phyloP scores from a whole-genome alignment of 768 basidiomycete species.

The Mycena amicta region DNA sequence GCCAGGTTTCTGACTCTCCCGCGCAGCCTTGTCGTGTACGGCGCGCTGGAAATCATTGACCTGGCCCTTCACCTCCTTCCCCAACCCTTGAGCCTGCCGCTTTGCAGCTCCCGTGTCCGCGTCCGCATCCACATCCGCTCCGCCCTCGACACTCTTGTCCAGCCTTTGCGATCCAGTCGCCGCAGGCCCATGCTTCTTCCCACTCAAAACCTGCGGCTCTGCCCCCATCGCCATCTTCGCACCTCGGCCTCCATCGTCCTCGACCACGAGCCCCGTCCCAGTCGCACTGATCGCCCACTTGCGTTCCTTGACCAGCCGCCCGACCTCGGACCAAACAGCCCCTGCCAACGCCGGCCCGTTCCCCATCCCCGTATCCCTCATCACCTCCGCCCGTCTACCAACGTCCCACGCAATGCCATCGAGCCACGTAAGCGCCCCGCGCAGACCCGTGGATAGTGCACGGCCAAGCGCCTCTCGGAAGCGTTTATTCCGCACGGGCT shows the following conservation, averaged over 20 bases:
- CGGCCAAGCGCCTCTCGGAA: slow-evolving; percentile 61
- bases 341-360: slow-evolving; percentile 50
- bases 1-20: slow-evolving; percentile 41
- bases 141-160: too few relatives aligned
- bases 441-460: slow-evolving; percentile 57
- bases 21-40: slow-evolving; percentile 41
- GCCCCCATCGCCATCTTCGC: slow-evolving; percentile 55
- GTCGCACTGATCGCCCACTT: slow-evolving; percentile 53
- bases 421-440: slow-evolving; percentile 48
- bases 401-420: slow-evolving; percentile 66
- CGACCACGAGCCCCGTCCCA: slow-evolving; percentile 63
- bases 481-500: slow-evolving; percentile 57
- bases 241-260: slow-evolving; percentile 30
- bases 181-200: slow-evolving; percentile 67
- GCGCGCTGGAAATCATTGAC: slow-evolving; percentile 46
- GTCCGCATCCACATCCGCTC: slow-evolving; percentile 13
- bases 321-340: slow-evolving; percentile 70
- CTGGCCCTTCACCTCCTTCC: slow-evolving; percentile 37
- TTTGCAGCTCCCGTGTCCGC: slow-evolving; percentile 16
- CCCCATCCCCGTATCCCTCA: slow-evolving; percentile 62
- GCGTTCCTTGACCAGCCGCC: slow-evolving; percentile 46
- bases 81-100: slow-evolving; percentile 29
- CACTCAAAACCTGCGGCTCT: slow-evolving; percentile 73
- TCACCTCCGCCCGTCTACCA: slow-evolving; percentile 57
- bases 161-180: slow-evolving; percentile 42